phyloP scores from a whole-genome alignment of 2,329 filamentous ascomycete species.

The Pseudogymnoascus sp. region DNA sequence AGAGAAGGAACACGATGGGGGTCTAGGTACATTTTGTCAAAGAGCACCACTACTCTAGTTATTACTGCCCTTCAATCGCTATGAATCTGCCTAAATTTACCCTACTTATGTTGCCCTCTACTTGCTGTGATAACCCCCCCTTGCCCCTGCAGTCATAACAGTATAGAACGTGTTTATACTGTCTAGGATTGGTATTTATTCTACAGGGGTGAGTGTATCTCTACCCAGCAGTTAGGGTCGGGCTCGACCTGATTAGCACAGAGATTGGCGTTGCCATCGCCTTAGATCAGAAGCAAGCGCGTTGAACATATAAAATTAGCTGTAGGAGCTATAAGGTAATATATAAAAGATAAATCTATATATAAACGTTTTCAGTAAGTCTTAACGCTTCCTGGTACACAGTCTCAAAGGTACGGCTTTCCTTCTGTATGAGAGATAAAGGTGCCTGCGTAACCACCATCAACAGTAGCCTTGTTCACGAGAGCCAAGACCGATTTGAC shows the following conservation, averaged over 20 bases:
- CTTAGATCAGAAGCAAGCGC: too few species aligned
- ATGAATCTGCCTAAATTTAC: background rate
- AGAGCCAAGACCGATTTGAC: slow-evolving; percentile 17
- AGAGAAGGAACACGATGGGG: background rate
- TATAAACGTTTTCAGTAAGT: background rate
- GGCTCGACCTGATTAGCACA: too few species aligned
- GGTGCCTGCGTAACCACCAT: slow-evolving; percentile 16
- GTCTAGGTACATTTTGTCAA: background rate
- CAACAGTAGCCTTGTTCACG: slow-evolving; percentile 22
- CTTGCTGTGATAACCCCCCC: background rate
- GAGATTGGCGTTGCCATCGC: too few species aligned
- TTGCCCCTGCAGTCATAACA: background rate
- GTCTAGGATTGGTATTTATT: too few species aligned
- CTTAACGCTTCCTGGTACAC: slow-evolving; percentile 8
- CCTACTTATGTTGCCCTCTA: background rate
- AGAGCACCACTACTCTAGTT: background rate
- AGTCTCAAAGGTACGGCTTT: slow-evolving; percentile 15
- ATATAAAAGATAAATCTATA: background rate
- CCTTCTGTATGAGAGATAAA: slow-evolving; percentile 16
- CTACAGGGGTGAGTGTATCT: too few species aligned
- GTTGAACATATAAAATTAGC: too few species aligned
- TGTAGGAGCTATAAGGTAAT: background rate
- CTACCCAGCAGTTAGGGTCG: too few species aligned
- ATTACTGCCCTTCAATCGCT: background rate
- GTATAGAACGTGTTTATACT: too few species aligned